These are phyloP conservation scores for Bisporella sp. DNA, from an alignment of 2,329 filamentous ascomycete species.

Conservation along the genomic window DNA sequence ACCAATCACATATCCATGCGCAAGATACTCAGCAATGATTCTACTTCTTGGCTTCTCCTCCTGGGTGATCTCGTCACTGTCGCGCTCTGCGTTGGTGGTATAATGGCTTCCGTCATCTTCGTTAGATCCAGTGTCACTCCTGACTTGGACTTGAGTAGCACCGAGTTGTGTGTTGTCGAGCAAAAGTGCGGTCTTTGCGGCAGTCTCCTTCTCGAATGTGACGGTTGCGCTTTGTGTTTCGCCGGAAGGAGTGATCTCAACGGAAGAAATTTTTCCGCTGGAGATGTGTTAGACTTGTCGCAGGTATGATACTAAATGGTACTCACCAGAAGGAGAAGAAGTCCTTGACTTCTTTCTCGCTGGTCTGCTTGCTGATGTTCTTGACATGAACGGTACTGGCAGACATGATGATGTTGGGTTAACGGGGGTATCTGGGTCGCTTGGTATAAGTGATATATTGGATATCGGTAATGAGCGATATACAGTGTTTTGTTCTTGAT, in stretches of 20 bases:
- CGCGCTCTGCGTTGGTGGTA: constrained; percentile 47
- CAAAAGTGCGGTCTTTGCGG: constrained; percentile 92
- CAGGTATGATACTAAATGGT: not conserved
- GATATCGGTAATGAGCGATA: too few species aligned
- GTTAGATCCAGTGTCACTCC: constrained; percentile 56
- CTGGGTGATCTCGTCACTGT: constrained; percentile 70
- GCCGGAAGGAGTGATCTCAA: constrained; percentile 65
- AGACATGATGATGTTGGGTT: constrained; percentile 19
- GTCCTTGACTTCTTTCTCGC: constrained; percentile 85
- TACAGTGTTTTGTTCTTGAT: too few species aligned
- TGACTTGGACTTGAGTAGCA: constrained; percentile 71
- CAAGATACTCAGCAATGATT: constrained; percentile 93
- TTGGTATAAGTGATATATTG: too few species aligned
- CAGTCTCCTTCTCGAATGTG: constrained; percentile 93
- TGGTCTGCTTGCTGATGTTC: constrained; percentile 77
- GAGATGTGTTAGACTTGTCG: not conserved
- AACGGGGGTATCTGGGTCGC: too few species aligned
- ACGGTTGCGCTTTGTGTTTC: constrained; percentile 81
- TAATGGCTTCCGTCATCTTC: constrained; percentile 51
- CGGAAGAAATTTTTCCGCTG: constrained; percentile 83
- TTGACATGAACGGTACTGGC: constrained; percentile 70
- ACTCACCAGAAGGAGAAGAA: constrained; percentile 95
- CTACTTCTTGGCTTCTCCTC: constrained; percentile 95
- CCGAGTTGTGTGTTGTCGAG: constrained; percentile 96
- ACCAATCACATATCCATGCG: constrained; percentile 79